Base-by-base conservation (phyloP, 148 eudicot genomes). In the Rheum nobile region DNA sequence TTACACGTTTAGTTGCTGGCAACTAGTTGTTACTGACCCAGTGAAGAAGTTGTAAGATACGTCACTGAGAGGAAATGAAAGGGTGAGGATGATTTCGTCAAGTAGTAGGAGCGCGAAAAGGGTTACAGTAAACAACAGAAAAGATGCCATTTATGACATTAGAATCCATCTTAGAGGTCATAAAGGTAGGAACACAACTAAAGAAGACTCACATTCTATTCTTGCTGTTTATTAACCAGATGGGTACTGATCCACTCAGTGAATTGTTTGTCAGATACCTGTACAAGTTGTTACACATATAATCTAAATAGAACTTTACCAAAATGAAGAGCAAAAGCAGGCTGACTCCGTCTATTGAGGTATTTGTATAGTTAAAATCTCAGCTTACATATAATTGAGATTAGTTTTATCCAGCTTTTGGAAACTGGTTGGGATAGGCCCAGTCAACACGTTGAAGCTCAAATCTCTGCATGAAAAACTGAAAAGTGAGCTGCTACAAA, bases 31-130 rank as follows among this genome's bases (percentile, higher is more conserved):
- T 21, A 80, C 43, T 48, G 83, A 68, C 8, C 55, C 77, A 2
- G 89, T 82, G 52, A 93, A 90, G 78, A 82, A 83, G 83, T 93
- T 93, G 81, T 88, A 86, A 5, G 96, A 90, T 75, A 90, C 9
- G 79, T 92, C 97, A n/a, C 97, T 92, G 90, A 82, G 78, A 41
- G 24, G 72, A 38, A 69, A 61, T 48, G 46, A 50, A 38, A 67
- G 26, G 54, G 39, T 29, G 2, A 43, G 22, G 11, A 2, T 3
- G 22, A 11, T 43, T 43, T 14, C 47, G 14, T 43, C 47, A 43
- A 10, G 47, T 43, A 10, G 47, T 43, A 2, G 47, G 2, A 35
- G 37, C 37, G 16, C 16, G 16, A 43, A 43, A 43, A 43, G 13
- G 37, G 37, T 35, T 2, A 35, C 37, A 35, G 37, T 35, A 1